Base-by-base conservation (phyloP, 129 eudicot species). In the Chrysanthemum seticuspe region DNA sequence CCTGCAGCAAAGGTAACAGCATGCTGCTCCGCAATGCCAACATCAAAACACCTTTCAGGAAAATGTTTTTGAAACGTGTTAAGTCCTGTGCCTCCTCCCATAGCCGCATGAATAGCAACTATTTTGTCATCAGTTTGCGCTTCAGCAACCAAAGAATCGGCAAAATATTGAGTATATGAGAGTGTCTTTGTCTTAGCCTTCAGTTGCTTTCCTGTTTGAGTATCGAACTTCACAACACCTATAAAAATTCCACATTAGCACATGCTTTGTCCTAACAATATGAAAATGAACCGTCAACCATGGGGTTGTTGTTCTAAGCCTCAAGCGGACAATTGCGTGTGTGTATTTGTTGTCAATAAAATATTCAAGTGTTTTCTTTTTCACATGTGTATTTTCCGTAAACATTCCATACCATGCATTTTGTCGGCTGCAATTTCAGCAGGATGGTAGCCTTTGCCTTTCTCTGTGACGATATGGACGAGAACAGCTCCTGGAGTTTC, bases 11-110 rank as follows among this genome's bases (percentile, higher is more conserved):
- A 87, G 18, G 94, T 87, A 2, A 87, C 87, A 3, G 89, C 94
- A 40, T 87, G 93, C 16, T 87, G 93, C 74, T 87, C 93, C 0
- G 93, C 93, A 11, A 87, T 87, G n/a, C 94, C 94, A 16, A 85
- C 94, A 82, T 87, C 94, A 49, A 87, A 87, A 78, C 89, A 85
- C 13, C 86, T 57, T 2, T 53, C 6, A 1, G 89, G 87, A 56
- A 87, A 87, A 18, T 25, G 74, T 36, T 87, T 87, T 27, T 85
- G 84, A 73, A 87, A 87, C 0, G 70, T 48, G 74, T 87, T 87
- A 12, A 87, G 89, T 4, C 94, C 94, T 0, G 94, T 87, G 21
- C 94, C 94, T 14, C 94, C 94, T 68, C 94, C 94, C 94, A 87
- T 87, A 4, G 94, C 94, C 3, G 94, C 94, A 58, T 87, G 94